Evolutionary conservation across 352 stramenopile species (phyloP), one percentile per base, ranked within the genome.

Genomic region (Globisporangium takayamanum): DNA sequence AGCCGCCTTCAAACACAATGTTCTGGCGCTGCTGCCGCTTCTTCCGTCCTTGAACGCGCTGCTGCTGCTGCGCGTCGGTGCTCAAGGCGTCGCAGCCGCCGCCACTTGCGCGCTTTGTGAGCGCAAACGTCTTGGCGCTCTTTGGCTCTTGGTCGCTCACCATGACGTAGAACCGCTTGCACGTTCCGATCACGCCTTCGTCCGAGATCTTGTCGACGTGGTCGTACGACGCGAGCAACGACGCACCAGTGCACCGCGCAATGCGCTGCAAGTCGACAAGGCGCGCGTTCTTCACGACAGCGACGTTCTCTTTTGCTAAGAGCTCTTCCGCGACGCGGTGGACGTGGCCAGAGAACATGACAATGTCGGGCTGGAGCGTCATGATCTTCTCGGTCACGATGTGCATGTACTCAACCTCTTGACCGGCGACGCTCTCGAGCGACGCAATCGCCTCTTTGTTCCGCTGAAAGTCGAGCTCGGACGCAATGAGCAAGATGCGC

Each of bases 381-480:
- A 91, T 73, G 44, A 95, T 91, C 54, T 95, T 95, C 56, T 93
- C 86, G 1, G 79, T 84, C n/a, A 91, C 83, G 12, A 95, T 90
- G 53, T 92, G 84, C 86, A 95, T 95, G 64, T 95, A 95, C 72
- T 95, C 86, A 36, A 91, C 69, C 76, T 95, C 86, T 73, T 94
- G 84, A 1, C 73, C 73, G 0, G 84, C 86, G 28, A 95, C 86
- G 57, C 77, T 88, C 61, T 95, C 86, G 25, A 95, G 61, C 14
- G 84, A 92, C 22, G 84, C 83, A 20, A 95, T 90, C 5, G 69
- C 78, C 41, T 92, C 82, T 54, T 92, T 92, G 53, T 89, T 87
- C 42, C 84, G 78, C 59, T 95, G 86, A 33, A 92, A 95, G 50
- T 95, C 86, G 18, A 95, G 66, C 25, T 78, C 73, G 10, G 86